A percentile compares a stretch with the other conserved stretches of the same genome.
phyloP scores from a whole-genome alignment of 2,329 filamentous ascomycete genomes.

The Aspergillus sergii region DNA sequence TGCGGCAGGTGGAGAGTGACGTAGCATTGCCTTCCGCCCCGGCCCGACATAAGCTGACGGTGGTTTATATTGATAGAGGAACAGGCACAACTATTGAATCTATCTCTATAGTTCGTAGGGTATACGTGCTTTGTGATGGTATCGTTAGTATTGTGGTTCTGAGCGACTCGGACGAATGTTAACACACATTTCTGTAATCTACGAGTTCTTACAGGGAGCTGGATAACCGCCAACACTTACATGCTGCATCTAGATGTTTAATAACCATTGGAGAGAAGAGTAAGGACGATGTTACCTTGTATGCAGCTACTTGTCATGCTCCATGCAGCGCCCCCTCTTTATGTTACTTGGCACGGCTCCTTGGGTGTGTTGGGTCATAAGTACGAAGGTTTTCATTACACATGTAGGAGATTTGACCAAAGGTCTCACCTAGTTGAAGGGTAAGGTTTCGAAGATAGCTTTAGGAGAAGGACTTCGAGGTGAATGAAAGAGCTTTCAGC shows the following conservation, averaged over 20 bases:
- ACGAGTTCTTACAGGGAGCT: not conserved
- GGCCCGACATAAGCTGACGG: not conserved
- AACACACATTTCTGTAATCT: not conserved
- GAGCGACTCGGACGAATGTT: not conserved
- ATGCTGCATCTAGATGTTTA: not conserved
- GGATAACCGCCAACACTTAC: not conserved
- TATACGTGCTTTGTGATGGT: not conserved
- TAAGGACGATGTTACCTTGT: not conserved
- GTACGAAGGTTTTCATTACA: no score
- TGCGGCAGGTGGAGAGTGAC: not conserved
- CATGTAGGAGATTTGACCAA: fast-evolving
- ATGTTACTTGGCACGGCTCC: not conserved
- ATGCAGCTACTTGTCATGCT: not conserved
- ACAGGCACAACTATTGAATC: not conserved
- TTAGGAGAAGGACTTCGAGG: no score
- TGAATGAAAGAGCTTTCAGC: no score
- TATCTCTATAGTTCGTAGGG: fast-evolving
- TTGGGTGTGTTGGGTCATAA: no score
- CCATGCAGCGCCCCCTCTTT: not conserved
- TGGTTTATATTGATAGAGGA: no score
- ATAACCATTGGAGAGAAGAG: not conserved
- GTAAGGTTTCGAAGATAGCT: no score
- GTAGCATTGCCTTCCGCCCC: not conserved
- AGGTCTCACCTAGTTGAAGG: no score
- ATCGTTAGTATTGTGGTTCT: not conserved